Evolutionary conservation across 495 filamentous ascomycete genomes (phyloP).

Genomic region (Tetracladium setigerum): DNA sequence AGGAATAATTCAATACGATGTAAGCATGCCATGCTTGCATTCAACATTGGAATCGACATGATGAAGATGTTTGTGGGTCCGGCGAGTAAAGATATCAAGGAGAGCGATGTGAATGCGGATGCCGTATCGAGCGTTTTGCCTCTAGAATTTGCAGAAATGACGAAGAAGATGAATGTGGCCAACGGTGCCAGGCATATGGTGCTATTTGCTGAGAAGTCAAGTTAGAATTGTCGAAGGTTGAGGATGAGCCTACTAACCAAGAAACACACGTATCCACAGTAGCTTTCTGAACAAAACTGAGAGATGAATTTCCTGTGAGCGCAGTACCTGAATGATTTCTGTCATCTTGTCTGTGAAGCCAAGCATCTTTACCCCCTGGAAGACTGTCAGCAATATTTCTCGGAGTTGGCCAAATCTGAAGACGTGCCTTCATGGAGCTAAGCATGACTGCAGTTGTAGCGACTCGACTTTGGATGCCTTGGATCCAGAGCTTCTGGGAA

Average conservation of each 20-base stretch:
- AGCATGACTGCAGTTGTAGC: constrained; percentile 27
- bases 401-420: background rate
- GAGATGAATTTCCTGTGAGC: constrained; percentile 10
- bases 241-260: constrained; percentile 5
- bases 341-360: constrained; percentile 22
- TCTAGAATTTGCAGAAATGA: constrained; percentile 10
- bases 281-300: constrained; percentile 27
- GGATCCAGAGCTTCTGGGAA: constrained; percentile 36
- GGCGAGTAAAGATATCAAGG: constrained; percentile 20
- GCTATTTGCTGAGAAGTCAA: constrained; percentile 22
- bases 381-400: background rate
- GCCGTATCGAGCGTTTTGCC: constrained; percentile 15
- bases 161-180: constrained; percentile 17
- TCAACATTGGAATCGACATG: constrained; percentile 13
- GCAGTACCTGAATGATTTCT: constrained; percentile 13
- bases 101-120: constrained; percentile 14
- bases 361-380: constrained; percentile 27
- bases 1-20: constrained; percentile 34
- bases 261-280: constrained; percentile 19
- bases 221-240: constrained; percentile 44
- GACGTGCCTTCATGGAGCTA: constrained; percentile 29
- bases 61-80: constrained; percentile 19
- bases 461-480: constrained; percentile 31
- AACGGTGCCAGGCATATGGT: constrained; percentile 22
- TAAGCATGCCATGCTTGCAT: constrained; percentile 30